phyloP scores from a whole-genome alignment of 352 stramenopile species.

The Pythium plurisporium region DNA sequence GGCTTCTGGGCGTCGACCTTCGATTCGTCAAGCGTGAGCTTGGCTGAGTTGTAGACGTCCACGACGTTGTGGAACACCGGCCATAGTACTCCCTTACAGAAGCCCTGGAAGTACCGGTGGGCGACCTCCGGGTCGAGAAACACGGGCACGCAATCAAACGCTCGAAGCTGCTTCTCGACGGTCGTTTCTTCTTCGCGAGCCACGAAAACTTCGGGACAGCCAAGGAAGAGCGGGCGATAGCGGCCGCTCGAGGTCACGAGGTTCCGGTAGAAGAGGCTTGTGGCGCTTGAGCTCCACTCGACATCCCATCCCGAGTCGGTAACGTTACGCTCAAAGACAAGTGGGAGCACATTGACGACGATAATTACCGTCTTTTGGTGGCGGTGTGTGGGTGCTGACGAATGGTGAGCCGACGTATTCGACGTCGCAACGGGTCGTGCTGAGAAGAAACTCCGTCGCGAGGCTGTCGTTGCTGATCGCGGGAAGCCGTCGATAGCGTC shows the following conservation, averaged over 20 bases:
- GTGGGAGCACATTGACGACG: constrained; percentile 73
- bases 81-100: constrained; percentile 98
- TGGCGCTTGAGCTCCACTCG: constrained; percentile 69
- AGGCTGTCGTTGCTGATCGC: neutral
- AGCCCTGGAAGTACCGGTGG: constrained; percentile 88
- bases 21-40: constrained; percentile 50
- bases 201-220: constrained; percentile 74
- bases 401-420: neutral
- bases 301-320: constrained; percentile 45
- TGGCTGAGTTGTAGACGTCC: constrained; percentile 96
- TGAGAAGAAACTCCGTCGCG: neutral
- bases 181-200: constrained; percentile 47
- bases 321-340: constrained; percentile 60
- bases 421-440: too few relatives aligned
- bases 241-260: constrained; percentile 45
- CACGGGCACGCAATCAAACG: constrained; percentile 94
- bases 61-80: constrained; percentile 97
- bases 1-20: neutral
- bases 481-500: constrained; percentile 9
- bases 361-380: constrained; percentile 59
- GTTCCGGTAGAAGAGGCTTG: constrained; percentile 73
- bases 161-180: constrained; percentile 71
- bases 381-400: neutral
- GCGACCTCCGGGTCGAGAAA: constrained; percentile 89
- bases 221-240: constrained; percentile 64